Evolutionary conservation across 2,329 filamentous ascomycete species (phyloP).

Genomic region (Tolypocladium endophyticum): DNA sequence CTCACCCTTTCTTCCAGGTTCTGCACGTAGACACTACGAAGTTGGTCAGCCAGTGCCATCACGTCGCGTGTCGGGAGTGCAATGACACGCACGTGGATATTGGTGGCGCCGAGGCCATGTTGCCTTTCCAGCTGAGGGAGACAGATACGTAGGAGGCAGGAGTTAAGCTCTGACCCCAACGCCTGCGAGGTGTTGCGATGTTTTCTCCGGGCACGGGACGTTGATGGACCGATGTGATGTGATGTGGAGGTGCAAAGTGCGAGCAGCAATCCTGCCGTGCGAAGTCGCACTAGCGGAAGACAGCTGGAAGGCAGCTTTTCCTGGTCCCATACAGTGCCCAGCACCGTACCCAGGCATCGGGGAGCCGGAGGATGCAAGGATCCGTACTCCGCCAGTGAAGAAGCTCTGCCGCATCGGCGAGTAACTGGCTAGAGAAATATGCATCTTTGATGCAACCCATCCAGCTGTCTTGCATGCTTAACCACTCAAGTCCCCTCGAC

Average conservation of each 20-base stretch:
- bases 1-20: constrained; percentile 93
- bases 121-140: neutral
- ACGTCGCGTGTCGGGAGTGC: constrained; percentile 50
- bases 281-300: neutral
- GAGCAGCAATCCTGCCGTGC: no score
- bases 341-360: no score
- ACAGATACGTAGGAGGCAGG: neutral
- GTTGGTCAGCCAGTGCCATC: constrained; percentile 24
- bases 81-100: constrained; percentile 66
- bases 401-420: no score
- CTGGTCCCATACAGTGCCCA: no score
- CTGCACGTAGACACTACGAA: constrained; percentile 53
- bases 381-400: no score
- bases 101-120: constrained; percentile 31
- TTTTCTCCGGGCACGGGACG: neutral
- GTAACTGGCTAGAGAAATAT: neutral
- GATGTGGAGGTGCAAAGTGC: neutral
- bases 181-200: neutral
- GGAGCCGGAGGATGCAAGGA: no score
- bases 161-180: neutral
- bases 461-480: no score
- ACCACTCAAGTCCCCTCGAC: neutral
- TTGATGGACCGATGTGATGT: neutral
- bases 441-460: neutral
- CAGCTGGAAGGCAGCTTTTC: no score